Conservation (phyloP, 345 rosid species). For the Aquilaria malaccensis region DNA sequence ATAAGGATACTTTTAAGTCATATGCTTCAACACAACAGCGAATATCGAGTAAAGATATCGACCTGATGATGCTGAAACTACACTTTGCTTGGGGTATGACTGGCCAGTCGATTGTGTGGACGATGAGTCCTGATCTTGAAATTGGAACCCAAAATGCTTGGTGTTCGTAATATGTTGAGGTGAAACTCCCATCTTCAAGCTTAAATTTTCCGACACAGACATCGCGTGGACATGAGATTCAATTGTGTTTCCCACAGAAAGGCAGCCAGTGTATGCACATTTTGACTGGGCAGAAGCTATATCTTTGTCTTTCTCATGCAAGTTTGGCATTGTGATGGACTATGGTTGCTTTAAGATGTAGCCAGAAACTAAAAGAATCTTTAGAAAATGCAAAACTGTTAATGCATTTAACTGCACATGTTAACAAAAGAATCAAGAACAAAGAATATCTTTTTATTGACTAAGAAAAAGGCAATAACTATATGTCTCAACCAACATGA, state of each 20-base stretch:
- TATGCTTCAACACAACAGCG: neutral
- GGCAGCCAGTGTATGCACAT: conserved; percentile 29
- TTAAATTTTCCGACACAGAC: conserved; percentile 28
- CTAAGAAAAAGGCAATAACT: too few relatives aligned
- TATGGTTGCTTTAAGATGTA: neutral
- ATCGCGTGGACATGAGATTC: conserved; percentile 20
- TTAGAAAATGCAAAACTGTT: conserved; percentile 2
- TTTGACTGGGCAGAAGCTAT: conserved; percentile 17
- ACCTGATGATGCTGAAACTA: conserved; percentile 27
- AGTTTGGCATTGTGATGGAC: conserved; percentile 28
- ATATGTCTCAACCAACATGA: too few relatives aligned
- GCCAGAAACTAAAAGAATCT: conserved; percentile 13
- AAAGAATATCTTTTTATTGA: too few relatives aligned
- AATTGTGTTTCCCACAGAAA: conserved; percentile 36
- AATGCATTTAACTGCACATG: too few relatives aligned
- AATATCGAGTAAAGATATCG: conserved; percentile 2
- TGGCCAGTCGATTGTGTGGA: conserved; percentile 71
- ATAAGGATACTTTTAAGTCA: too few relatives aligned
- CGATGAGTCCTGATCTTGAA: conserved; percentile 62
- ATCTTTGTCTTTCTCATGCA: conserved; percentile 32
- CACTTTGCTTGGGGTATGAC: conserved; percentile 42
- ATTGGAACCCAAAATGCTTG: conserved; percentile 37
- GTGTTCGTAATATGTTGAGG: conserved; percentile 25
- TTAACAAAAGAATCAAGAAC: too few relatives aligned
- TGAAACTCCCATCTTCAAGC: conserved; percentile 46